These are phyloP conservation scores for Quercus robur DNA, from an alignment of 306 rosid genomes.

Conservation along the genomic window DNA sequence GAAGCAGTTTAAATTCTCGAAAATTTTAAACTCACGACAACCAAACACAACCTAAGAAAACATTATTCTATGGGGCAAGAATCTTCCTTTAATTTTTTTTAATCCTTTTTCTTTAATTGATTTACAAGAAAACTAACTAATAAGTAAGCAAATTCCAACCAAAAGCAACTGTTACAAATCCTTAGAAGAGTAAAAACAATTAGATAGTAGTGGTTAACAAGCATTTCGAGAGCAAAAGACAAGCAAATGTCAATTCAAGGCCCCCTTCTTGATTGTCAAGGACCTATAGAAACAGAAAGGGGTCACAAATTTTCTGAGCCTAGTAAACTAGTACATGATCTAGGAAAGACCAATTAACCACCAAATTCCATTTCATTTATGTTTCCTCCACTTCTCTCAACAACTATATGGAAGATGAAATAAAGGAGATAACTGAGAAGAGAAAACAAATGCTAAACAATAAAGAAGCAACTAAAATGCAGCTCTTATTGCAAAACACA, in stretches of 20 bases:
- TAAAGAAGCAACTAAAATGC: too few species aligned
- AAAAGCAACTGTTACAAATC: neutral
- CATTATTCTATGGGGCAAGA: too few species aligned
- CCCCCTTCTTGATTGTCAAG: neutral
- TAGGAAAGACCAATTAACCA: neutral
- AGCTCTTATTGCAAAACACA: too few species aligned
- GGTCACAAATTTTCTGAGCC: neutral
- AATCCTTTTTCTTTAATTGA: neutral
- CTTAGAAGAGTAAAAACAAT: neutral
- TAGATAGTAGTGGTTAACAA: neutral
- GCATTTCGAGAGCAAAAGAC: neutral
- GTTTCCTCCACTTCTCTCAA: neutral
- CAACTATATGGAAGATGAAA: too few species aligned
- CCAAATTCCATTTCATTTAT: neutral
- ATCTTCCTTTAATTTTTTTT: too few species aligned
- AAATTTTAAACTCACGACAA: too few species aligned
- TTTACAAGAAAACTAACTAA: neutral
- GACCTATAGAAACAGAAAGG: neutral
- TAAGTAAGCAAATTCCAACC: neutral
- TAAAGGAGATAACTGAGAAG: too few species aligned
- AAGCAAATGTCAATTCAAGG: neutral
- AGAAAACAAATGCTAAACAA: too few species aligned
- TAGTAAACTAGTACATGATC: neutral
- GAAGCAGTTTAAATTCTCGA: neutral
- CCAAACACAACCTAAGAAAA: too few species aligned